Conservation (phyloP, 2,329 filamentous ascomycete species). For the Diplodia seriata region DNA sequence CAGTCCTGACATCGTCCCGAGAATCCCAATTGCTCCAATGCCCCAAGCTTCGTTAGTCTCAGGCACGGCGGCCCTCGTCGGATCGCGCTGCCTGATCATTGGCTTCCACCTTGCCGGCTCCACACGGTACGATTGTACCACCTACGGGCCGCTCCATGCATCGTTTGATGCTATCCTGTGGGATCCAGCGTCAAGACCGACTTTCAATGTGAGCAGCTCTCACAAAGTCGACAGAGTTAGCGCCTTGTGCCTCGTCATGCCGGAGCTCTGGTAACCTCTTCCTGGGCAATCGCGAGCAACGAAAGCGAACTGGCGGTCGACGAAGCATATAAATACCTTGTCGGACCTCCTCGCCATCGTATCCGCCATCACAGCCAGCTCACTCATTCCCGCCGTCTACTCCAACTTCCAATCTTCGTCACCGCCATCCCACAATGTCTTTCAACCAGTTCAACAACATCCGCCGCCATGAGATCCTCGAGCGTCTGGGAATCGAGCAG, state of each 20-base stretch:
- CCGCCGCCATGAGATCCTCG: conserved; percentile 32
- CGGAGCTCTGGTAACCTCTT: conserved; percentile 36
- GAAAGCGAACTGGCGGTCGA: conserved; percentile 18
- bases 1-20: conserved; percentile 7
- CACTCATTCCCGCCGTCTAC: conserved; percentile 5
- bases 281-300: conserved; percentile 6
- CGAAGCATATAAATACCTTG: conserved; percentile 31
- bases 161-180: conserved; percentile 21
- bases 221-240: conserved; percentile 26
- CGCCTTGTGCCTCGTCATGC: conserved; percentile 57
- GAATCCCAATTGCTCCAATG: conserved; percentile 26
- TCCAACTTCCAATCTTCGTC: not conserved
- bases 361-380: conserved; percentile 5
- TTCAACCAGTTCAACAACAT: conserved; percentile 33
- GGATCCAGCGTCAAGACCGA: conserved; percentile 18
- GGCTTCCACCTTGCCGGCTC: conserved; percentile 28
- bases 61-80: conserved; percentile 23
- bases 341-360: conserved; percentile 13
- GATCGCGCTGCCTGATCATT: conserved; percentile 24
- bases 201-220: conserved; percentile 28
- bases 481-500: conserved; percentile 33
- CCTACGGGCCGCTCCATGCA: conserved; percentile 32
- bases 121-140: conserved; percentile 28
- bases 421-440: conserved; percentile 30
- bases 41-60: conserved; percentile 27